Evolutionary conservation across 2,329 filamentous ascomycete species (phyloP).

Genomic region (Thermothelomyces thermophilus): DNA sequence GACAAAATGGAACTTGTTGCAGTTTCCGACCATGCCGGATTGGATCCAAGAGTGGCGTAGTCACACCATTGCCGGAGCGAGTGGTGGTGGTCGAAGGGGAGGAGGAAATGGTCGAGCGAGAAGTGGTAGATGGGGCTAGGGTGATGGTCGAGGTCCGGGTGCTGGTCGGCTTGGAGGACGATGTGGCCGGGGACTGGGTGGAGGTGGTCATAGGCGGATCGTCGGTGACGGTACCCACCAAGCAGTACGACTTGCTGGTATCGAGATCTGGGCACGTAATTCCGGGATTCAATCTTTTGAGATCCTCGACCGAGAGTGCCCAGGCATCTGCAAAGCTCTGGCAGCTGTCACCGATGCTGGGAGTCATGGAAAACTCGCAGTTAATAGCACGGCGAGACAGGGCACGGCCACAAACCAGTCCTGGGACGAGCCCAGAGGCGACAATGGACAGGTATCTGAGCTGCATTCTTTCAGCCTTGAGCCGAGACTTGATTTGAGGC

Average conservation of each 20-base stretch:
- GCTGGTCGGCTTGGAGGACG: conserved; percentile 8
- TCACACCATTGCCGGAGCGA: conserved; percentile 17
- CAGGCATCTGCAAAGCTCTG: conserved; percentile 13
- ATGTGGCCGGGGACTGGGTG: conserved; percentile 4
- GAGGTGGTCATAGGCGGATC: conserved; percentile 9
- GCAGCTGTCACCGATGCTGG: conserved; percentile 11
- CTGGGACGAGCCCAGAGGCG: conserved; percentile 1
- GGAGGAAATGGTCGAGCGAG: not conserved
- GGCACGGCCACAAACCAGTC: conserved; percentile 1
- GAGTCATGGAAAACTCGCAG: conserved; percentile 5
- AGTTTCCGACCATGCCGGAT: conserved; percentile 23
- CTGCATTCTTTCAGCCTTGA: not conserved
- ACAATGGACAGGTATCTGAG: not conserved
- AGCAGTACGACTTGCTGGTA: conserved; percentile 12
- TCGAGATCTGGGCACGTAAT: conserved; percentile 12
- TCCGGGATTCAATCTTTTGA: conserved; percentile 19
- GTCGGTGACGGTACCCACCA: conserved; percentile 8
- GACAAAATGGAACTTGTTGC: conserved; percentile 13
- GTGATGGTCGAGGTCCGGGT: not conserved
- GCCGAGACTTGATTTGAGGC: not conserved
- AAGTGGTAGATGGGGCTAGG: not conserved
- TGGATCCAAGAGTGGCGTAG: conserved; percentile 27
- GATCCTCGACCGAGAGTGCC: conserved; percentile 9
- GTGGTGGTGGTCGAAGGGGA: not conserved
- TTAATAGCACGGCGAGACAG: conserved; percentile 3